These are phyloP conservation scores for Coccinonectria pachysandricola DNA, from an alignment of 2,329 filamentous ascomycete species.

Conservation along the genomic window DNA sequence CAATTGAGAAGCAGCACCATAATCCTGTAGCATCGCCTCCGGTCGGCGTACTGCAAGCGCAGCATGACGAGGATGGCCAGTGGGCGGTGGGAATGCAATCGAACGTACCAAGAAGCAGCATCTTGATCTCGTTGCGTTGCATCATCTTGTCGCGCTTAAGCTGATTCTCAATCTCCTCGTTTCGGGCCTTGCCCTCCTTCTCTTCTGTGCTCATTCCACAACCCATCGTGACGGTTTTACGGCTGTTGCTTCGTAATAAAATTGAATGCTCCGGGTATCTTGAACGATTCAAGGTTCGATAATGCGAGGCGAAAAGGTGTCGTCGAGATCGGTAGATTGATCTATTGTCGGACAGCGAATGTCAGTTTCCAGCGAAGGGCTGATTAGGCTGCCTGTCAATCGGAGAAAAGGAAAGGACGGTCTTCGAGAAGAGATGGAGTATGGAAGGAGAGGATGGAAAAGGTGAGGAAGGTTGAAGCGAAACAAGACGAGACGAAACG, in stretches of 20 bases:
- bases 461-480: slow-evolving; percentile 13
- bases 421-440: slow-evolving; percentile 7
- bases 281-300: too few relatives aligned
- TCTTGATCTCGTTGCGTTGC: slow-evolving; percentile 99
- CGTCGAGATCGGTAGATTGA: slow-evolving; percentile 9
- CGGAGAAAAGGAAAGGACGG: slow-evolving; percentile 12
- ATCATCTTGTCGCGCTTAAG: slow-evolving; percentile 97
- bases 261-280: too few relatives aligned
- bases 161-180: slow-evolving; percentile 99
- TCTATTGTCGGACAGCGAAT: slow-evolving; percentile 7
- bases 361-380: slow-evolving; percentile 10
- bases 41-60: too few relatives aligned
- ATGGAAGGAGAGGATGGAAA: slow-evolving; percentile 13
- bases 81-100: neutral
- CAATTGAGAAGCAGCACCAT: neutral
- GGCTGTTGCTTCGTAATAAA: slow-evolving; percentile 12
- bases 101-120: slow-evolving; percentile 81
- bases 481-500: slow-evolving; percentile 14
- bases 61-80: neutral
- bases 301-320: too few relatives aligned
- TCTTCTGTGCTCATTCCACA: slow-evolving; percentile 99
- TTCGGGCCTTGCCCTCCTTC: slow-evolving; percentile 99
- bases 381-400: slow-evolving; percentile 12
- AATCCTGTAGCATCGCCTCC: too few relatives aligned
- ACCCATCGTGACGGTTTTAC: slow-evolving; percentile 68